Conservation (phyloP, 257 asterid species). For the Solanum tarijense region DNA sequence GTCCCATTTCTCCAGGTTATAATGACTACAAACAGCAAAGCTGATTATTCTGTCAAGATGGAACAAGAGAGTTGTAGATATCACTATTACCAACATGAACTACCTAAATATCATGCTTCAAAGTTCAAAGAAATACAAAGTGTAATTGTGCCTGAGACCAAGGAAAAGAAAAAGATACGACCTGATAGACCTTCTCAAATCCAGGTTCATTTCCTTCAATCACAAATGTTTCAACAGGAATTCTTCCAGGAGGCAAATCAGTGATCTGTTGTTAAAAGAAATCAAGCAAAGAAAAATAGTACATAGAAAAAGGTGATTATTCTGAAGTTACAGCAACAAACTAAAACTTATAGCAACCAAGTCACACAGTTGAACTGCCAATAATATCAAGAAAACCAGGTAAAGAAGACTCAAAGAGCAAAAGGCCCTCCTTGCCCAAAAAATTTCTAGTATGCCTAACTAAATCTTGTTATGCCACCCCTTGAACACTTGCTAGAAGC, state of each 20-base stretch:
- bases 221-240: slow-evolving; percentile 62
- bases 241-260: slow-evolving; percentile 95
- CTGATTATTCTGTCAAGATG: not conserved
- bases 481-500: not conserved
- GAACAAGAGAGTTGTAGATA: not conserved
- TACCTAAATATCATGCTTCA: not conserved
- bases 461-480: not conserved
- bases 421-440: not conserved
- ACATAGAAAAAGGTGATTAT: not conserved
- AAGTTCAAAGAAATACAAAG: not conserved
- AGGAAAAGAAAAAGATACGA: slow-evolving; percentile 1
- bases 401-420: not conserved
- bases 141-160: not conserved
- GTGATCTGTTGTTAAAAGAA: slow-evolving; percentile 54
- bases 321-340: not conserved
- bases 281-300: not conserved
- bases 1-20: not conserved
- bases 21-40: not conserved
- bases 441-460: too few relatives aligned
- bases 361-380: not conserved
- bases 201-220: slow-evolving; percentile 79
- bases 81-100: not conserved
- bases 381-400: not conserved
- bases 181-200: slow-evolving; percentile 73
- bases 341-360: not conserved